Evolutionary conservation across 2,329 filamentous ascomycete genomes (phyloP), one percentile per base, ranked within the genome.

Genomic region (Aulographum hederae): DNA sequence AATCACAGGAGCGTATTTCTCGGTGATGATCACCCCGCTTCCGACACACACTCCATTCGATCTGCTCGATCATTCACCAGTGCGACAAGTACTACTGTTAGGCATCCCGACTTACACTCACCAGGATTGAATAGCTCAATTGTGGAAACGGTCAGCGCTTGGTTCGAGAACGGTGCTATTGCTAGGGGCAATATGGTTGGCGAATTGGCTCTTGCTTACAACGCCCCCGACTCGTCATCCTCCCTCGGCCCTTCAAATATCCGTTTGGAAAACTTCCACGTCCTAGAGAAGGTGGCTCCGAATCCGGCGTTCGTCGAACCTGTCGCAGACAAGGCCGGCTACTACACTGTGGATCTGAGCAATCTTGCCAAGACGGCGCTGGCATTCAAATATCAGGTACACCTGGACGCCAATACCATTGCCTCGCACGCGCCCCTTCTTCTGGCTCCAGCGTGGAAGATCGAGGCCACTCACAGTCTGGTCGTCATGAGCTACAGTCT

Each of bases 361-460:
- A 72, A 75, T 47, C 67, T 94, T 39, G 57, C 63, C 38, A 72
- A 75, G 43, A 75, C 80, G 2, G 68, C 76, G 0, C 73, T 86
- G 5, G 86, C 78, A 5, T 95, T 98, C 59, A 92, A 89, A 37
- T 98, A 95, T 53, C 79, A 85, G 45, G 63, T 94, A 8, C 80
- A 89, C 41, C 55, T 79, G 18, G 73, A 84, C 19, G 37, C 42
- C 30, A 62, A 69, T 13, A 47, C 56, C 21, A 49, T 66, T 11
- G 56, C 64, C 6, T 46, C 58, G 3, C 73, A 80, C 43, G 75
- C 77, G 8, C 84, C 85, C 0, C 58, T 94, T 10, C 57, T 78
- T 12, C 58, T 93, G 28, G 70, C 68, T 14, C 76, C 81, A 3
- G 66, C 65, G 1, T 94, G 85, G 84, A 91, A 86, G 48, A 63